Conservation (phyloP, 2,329 filamentous ascomycete species). For the Colletotrichum graminicola region DNA sequence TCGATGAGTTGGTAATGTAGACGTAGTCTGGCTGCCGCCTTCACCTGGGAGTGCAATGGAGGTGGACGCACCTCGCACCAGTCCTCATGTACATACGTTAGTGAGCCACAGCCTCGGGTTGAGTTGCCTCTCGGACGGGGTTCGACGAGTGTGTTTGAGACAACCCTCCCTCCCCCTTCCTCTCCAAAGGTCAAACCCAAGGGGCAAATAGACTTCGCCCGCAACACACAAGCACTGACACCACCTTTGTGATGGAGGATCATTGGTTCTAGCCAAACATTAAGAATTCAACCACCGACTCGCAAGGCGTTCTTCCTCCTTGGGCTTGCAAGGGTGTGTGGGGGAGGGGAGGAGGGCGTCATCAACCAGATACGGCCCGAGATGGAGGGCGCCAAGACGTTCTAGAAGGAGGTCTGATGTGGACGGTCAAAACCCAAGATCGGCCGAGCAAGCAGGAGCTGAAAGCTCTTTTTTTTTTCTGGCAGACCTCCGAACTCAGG, state of each 20-base stretch:
- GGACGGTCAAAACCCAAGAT: conserved; percentile 30
- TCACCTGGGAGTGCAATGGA: not conserved
- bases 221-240: not conserved
- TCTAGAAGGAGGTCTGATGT: conserved; percentile 36
- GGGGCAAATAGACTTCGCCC: not conserved
- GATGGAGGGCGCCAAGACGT: conserved; percentile 18
- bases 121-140: not conserved
- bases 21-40: not conserved
- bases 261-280: not conserved
- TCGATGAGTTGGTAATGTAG: not conserved
- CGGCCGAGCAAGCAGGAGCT: conserved; percentile 27
- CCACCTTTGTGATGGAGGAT: not conserved
- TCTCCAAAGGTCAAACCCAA: not conserved
- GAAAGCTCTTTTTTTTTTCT: not conserved
- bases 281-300: not conserved
- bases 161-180: too few relatives aligned
- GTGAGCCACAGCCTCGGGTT: conserved; percentile 3
- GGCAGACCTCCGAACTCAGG: conserved; percentile 13
- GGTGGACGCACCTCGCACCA: not conserved
- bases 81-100: not conserved
- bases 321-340: conserved; percentile 8
- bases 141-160: conserved; percentile 5
- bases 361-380: conserved; percentile 2
- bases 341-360: not conserved
- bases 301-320: conserved; percentile 1